phyloP scores from a whole-genome alignment of 2,329 filamentous ascomycete species.

The Trichoderma arundinaceum region DNA sequence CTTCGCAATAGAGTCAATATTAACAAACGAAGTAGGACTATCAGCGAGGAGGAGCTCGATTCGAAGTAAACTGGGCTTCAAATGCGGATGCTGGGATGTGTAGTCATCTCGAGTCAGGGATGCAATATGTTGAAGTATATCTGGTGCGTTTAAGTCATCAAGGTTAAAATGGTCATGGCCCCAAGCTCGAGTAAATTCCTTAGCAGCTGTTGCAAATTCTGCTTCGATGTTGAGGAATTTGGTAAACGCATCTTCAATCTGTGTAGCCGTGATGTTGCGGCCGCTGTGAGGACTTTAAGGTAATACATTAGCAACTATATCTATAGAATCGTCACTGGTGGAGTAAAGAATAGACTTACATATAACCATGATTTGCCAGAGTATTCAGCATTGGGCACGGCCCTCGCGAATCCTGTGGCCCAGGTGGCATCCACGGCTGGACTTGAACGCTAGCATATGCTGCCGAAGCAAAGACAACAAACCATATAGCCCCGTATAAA shows the following conservation, averaged over 20 bases:
- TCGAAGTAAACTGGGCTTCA: conserved; percentile 21
- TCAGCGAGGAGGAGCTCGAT: conserved; percentile 31
- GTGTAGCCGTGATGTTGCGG: conserved; percentile 33
- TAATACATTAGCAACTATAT: not conserved
- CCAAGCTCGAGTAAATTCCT: conserved; percentile 22
- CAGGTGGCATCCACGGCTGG: conserved; percentile 28
- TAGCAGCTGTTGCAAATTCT: conserved; percentile 30
- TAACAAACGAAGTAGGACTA: conserved; percentile 25
- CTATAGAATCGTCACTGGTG: not conserved
- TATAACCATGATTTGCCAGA: conserved; percentile 38
- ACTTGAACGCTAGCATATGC: conserved; percentile 9
- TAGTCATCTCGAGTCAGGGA: conserved; percentile 33
- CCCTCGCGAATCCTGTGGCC: conserved; percentile 33
- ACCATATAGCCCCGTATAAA: not conserved
- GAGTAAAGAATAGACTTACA: conserved; percentile 27
- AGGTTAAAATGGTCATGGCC: conserved; percentile 28
- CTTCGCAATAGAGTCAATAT: conserved; percentile 31
- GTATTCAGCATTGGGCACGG: conserved; percentile 39
- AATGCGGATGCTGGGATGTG: conserved; percentile 17
- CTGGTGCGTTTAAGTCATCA: conserved; percentile 33
- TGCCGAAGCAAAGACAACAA: conserved; percentile 19
- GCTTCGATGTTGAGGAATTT: conserved; percentile 34
- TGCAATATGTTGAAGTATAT: conserved; percentile 33
- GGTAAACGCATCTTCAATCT: conserved; percentile 35
- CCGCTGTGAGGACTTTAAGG: conserved; percentile 33